Evolutionary conservation across 345 rosid genomes (phyloP).

Genomic region (Hypericum androsaemum): DNA sequence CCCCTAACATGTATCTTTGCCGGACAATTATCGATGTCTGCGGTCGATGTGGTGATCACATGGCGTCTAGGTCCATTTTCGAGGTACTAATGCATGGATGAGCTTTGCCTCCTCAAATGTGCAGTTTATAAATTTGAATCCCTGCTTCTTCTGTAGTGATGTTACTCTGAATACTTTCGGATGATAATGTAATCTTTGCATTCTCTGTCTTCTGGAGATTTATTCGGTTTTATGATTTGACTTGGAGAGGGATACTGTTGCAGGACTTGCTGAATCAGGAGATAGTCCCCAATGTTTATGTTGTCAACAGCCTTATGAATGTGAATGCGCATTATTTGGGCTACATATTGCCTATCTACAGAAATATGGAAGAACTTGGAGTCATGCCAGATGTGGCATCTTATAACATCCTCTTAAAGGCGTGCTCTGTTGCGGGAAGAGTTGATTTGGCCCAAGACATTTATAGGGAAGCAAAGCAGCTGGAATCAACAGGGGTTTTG

Average conservation of each 20-base stretch:
- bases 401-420: conserved; percentile 82
- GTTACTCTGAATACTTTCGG: no score
- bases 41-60: conserved; percentile 64
- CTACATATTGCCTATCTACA: conserved; percentile 56
- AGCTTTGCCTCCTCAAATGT: no score
- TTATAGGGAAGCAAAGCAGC: conserved; percentile 56
- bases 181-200: neutral
- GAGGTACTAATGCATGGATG: conserved; percentile 46
- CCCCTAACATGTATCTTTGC: conserved; percentile 64
- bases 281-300: conserved; percentile 54
- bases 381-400: conserved; percentile 66
- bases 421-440: conserved; percentile 72
- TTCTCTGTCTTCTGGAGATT: neutral
- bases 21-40: conserved; percentile 74
- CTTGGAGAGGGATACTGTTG: conserved; percentile 24
- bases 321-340: conserved; percentile 77
- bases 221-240: conserved; percentile 11
- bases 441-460: conserved; percentile 80
- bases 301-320: conserved; percentile 88
- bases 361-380: conserved; percentile 55
- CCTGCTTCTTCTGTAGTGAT: no score
- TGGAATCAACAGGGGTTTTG: conserved; percentile 52
- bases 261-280: conserved; percentile 62
- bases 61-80: conserved; percentile 68
- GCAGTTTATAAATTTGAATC: no score